These are phyloP conservation scores for Rhodotorula glutinis DNA, from an alignment of 1,284 basidiomycete genomes.

Conservation along the genomic window DNA sequence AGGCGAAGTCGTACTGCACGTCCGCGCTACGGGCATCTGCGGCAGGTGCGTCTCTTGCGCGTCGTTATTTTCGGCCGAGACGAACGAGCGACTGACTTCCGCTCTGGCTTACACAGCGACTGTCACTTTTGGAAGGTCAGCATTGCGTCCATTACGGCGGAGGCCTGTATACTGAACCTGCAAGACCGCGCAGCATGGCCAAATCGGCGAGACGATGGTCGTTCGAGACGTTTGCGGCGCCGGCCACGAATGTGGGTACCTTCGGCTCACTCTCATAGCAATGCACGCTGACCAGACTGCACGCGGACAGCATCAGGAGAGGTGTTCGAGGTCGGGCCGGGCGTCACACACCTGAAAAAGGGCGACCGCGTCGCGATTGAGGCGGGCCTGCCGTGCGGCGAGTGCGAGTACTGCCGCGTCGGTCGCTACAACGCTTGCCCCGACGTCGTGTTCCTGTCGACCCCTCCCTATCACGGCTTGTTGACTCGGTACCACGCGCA, in stretches of 20 bases:
- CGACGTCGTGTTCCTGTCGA: constrained; percentile 52
- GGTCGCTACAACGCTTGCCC: constrained; percentile 55
- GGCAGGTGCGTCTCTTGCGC: constrained; percentile 45
- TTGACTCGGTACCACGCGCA: constrained; percentile 55
- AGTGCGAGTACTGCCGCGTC: constrained; percentile 53
- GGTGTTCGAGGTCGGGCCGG: constrained; percentile 51
- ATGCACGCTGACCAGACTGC: not conserved
- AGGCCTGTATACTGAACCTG: not conserved
- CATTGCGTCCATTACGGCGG: too few species aligned
- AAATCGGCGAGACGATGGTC: constrained; percentile 44
- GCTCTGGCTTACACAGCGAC: not conserved
- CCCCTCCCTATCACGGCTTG: constrained; percentile 53
- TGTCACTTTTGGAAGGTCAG: constrained; percentile 16
- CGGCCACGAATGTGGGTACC: constrained; percentile 15
- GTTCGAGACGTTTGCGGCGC: constrained; percentile 14
- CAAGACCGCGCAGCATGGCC: constrained; percentile 48
- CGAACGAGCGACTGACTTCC: not conserved
- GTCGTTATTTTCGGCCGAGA: not conserved
- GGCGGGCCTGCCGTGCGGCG: constrained; percentile 55
- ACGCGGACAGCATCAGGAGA: constrained; percentile 48
- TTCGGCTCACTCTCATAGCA: not conserved
- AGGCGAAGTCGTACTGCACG: constrained; percentile 52
- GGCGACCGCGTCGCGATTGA: constrained; percentile 55
- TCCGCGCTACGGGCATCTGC: constrained; percentile 53
- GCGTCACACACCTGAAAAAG: constrained; percentile 48